Evolutionary conservation across 768 basidiomycete genomes (phyloP), one percentile per base, ranked within the genome.

Genomic region (Mycena rebaudengoi): DNA sequence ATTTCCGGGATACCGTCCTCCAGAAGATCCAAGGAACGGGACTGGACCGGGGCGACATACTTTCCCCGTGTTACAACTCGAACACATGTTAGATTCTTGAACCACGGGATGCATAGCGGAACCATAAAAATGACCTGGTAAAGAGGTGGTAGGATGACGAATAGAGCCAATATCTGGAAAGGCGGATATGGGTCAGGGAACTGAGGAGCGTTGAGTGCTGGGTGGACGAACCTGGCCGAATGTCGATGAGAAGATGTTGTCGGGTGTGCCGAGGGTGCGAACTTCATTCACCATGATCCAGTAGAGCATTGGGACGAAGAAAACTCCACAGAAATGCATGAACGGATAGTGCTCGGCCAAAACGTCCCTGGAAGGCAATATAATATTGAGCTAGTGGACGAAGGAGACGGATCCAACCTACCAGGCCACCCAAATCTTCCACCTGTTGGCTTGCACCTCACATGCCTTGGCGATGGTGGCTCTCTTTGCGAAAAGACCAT

Each of bases 391-490:
- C 20, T 4, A 32, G 20, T 21, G 26, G 1, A 11, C 14, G 23
- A 39, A 21, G 4, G 4, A n/a, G 33, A 45, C 16, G 7, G 33
- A 3, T 18, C 3, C n/a, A 4, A 45, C 60, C 4, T n/a, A 61
- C 51, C 60, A 61, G 4, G 29, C n/a, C 1, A 61, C 60, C 60
- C 60, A 61, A 18, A 61, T 61, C 35, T 53, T 61, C 60, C 60
- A 61, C 11, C 59, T 29, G 20, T 37, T 20, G 16, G 20, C 37
- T 30, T 60, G 41, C 21, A 25, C 32, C 23, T 16, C 21, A 35
- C 20, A 61, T 11, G 29, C 18, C 35, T 39, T 25, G 5, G 43
- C 32, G 10, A 61, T 25, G 3, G 14, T 29, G 43, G 16, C 60
- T 28, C 44, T 61, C 35, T 16, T 37, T 46, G n/a, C n/a, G n/a